Conservation (phyloP, 2,329 filamentous ascomycete genomes). For the Trichoderma sp. region DNA sequence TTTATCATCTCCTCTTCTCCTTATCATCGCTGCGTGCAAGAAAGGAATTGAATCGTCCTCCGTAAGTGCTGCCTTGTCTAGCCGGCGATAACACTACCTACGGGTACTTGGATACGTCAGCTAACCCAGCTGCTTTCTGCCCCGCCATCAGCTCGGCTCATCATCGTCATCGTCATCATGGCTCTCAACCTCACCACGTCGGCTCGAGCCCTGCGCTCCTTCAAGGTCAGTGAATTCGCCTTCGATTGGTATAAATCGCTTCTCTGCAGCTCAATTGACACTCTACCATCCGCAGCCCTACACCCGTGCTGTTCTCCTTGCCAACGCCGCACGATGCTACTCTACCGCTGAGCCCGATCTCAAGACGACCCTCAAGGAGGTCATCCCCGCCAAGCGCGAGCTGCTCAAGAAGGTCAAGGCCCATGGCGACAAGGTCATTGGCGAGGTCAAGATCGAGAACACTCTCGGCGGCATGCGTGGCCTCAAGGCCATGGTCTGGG, state of each 20-base stretch:
- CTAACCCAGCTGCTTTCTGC: conserved; percentile 10
- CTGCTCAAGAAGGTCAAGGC: conserved; percentile 92
- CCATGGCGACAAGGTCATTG: conserved; percentile 75
- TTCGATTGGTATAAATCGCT: too few relatives aligned
- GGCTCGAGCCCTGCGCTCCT: conserved; percentile 58
- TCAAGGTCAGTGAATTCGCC: conserved; percentile 51
- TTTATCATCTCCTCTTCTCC: background rate
- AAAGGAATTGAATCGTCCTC: background rate
- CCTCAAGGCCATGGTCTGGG: conserved; percentile 97
- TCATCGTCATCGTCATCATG: conserved; percentile 45
- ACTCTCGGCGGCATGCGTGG: conserved; percentile 96
- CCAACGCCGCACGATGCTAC: conserved; percentile 54
- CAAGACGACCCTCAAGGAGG: conserved; percentile 77
- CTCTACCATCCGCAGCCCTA: conserved; percentile 25
- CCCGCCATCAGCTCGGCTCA: conserved; percentile 20
- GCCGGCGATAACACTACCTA: background rate
- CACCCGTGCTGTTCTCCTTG: conserved; percentile 31
- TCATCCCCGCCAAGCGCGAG: conserved; percentile 89
- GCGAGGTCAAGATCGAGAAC: conserved; percentile 91
- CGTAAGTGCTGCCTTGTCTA: background rate
- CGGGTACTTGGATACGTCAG: too few relatives aligned
- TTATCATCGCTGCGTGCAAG: background rate
- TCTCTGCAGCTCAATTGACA: background rate
- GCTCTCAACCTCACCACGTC: conserved; percentile 61
- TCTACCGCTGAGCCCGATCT: conserved; percentile 81